Conservation (phyloP, 73 alveolate species). For the Loxodes magnus region DNA sequence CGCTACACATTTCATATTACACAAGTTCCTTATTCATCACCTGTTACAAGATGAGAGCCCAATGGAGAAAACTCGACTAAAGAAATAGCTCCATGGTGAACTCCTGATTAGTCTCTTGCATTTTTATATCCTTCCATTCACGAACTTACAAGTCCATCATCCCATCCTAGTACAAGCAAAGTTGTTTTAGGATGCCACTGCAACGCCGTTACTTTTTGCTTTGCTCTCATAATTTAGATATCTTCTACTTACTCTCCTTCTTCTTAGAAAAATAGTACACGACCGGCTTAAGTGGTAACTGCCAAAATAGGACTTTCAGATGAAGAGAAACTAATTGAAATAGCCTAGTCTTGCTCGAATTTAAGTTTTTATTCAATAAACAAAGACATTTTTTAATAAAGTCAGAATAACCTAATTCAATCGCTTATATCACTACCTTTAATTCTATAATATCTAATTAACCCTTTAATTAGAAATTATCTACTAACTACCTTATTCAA, state of each 20-base stretch:
- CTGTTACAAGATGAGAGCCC: constrained; percentile 95
- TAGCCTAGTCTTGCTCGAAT: constrained; percentile 22
- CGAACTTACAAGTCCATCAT: constrained; percentile 71
- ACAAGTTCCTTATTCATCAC: constrained; percentile 87
- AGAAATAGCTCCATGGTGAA: constrained; percentile 79
- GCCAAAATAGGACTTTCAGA: constrained; percentile 50
- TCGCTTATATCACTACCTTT: constrained; percentile 2
- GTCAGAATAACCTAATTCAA: neutral
- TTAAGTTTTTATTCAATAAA: constrained; percentile 40
- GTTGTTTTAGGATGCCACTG: constrained; percentile 92
- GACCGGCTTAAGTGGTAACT: constrained; percentile 37
- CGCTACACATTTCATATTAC: constrained; percentile 86
- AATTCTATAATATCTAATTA: constrained; percentile 2
- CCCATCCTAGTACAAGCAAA: constrained; percentile 85
- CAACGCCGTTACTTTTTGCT: constrained; percentile 54
- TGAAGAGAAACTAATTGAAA: constrained; percentile 47
- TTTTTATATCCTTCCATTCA: constrained; percentile 89
- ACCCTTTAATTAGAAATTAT: neutral
- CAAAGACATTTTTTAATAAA: constrained; percentile 25
- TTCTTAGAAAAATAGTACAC: constrained; percentile 60
- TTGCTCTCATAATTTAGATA: constrained; percentile 65
- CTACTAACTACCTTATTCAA: neutral
- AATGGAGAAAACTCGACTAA: constrained; percentile 67
- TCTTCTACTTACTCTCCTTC: constrained; percentile 68
- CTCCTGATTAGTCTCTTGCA: constrained; percentile 82